These are phyloP conservation scores for Priceomyces melissophilus DNA, from an alignment of 805 yeast genomes.

Conservation along the genomic window DNA sequence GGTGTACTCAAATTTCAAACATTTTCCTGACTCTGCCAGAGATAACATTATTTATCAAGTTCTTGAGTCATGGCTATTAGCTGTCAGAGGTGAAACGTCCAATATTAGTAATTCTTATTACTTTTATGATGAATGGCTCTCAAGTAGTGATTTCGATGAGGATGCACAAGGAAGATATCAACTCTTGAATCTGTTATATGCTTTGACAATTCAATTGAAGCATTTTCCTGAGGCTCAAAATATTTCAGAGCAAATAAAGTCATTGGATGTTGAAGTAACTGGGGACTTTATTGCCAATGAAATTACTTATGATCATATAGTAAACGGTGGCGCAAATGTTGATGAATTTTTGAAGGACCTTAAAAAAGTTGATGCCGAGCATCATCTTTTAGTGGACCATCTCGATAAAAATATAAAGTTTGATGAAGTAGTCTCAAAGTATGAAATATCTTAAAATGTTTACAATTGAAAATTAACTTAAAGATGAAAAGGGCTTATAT, in stretches of 20 bases:
- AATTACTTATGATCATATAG: slow-evolving; percentile 57
- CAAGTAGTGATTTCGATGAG: slow-evolving; percentile 36
- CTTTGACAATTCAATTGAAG: slow-evolving; percentile 72
- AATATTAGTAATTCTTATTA: slow-evolving; percentile 45
- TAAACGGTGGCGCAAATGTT: slow-evolving; percentile 39
- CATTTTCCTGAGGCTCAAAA: slow-evolving; percentile 82
- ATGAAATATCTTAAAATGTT: slow-evolving; percentile 19
- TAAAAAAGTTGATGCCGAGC: slow-evolving; percentile 47
- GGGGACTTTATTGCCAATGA: slow-evolving; percentile 60
- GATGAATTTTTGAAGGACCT: slow-evolving; percentile 46
- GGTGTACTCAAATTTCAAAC: slow-evolving; percentile 28
- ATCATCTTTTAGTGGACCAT: slow-evolving; percentile 56
- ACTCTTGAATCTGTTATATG: slow-evolving; percentile 57
- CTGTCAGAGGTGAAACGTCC: slow-evolving; percentile 39
- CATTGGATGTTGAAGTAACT: slow-evolving; percentile 34
- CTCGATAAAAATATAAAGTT: slow-evolving; percentile 62
- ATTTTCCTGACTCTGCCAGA: slow-evolving; percentile 31
- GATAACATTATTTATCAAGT: slow-evolving; percentile 77
- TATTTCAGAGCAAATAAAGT: slow-evolving; percentile 41
- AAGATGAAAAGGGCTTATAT: too few relatives aligned
- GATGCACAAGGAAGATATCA: slow-evolving; percentile 33
- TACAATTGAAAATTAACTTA: too few relatives aligned
- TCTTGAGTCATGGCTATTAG: slow-evolving; percentile 65
- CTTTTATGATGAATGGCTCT: slow-evolving; percentile 78
- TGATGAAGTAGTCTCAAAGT: slow-evolving; percentile 65